phyloP scores from a whole-genome alignment of 352 stramenopile species.

The Plasmopara halstedii region DNA sequence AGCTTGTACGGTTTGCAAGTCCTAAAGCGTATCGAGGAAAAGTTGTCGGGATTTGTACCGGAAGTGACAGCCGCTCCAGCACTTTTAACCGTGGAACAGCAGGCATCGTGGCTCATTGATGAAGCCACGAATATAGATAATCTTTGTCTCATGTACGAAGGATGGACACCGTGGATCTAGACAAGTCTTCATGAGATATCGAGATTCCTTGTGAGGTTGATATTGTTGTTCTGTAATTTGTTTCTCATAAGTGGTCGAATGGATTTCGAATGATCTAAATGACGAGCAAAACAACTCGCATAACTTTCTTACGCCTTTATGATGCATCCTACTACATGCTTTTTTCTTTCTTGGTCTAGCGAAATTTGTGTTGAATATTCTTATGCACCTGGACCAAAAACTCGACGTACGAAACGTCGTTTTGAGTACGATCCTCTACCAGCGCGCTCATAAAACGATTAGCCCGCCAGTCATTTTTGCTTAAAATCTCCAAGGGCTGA shows the following conservation, averaged over 20 bases:
- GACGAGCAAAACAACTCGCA: conserved; percentile 1
- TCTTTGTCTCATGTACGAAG: conserved; percentile 85
- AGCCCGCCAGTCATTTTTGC: conserved; percentile 77
- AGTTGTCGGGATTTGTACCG: conserved; percentile 46
- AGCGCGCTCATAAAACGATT: conserved; percentile 82
- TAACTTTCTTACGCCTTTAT: conserved; percentile 4
- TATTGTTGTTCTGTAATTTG: too few species aligned
- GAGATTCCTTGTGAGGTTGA: neutral
- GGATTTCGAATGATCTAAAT: too few species aligned
- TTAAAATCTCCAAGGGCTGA: conserved; percentile 76
- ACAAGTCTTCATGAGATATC: neutral
- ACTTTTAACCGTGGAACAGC: conserved; percentile 55
- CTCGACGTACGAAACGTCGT: conserved; percentile 86
- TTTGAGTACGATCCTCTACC: conserved; percentile 79
- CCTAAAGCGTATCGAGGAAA: conserved; percentile 65
- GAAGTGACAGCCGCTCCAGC: conserved; percentile 21
- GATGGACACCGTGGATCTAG: conserved; percentile 85
- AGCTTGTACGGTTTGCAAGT: conserved; percentile 64
- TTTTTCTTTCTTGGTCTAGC: conserved; percentile 32
- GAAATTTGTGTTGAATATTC: conserved; percentile 89
- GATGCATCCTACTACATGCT: neutral
- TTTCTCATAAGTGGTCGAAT: too few species aligned
- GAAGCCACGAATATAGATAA: conserved; percentile 77
- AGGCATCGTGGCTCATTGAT: conserved; percentile 74
- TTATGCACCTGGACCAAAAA: conserved; percentile 87